phyloP scores from a whole-genome alignment of 495 filamentous ascomycete species.

The Bryoglossum gracile region DNA sequence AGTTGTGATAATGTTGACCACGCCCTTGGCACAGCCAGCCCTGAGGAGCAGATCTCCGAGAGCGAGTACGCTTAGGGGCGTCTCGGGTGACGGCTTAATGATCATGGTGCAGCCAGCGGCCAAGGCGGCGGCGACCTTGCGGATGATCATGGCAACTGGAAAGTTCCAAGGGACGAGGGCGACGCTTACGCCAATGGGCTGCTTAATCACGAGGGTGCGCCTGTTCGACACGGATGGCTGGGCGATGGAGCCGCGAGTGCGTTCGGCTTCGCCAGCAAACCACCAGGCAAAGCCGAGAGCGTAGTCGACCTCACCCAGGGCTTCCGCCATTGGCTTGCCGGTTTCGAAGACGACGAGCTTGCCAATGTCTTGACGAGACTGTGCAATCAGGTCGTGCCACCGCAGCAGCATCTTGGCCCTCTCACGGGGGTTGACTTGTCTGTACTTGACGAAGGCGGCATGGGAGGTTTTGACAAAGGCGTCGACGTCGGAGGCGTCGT shows the following conservation, averaged over 20 bases:
- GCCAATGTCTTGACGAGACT: conserved; percentile 44
- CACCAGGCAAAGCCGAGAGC: conserved; percentile 52
- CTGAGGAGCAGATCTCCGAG: conserved; percentile 47
- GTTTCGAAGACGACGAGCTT: conserved; percentile 52
- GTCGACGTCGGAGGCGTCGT: conserved; percentile 51
- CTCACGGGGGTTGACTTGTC: conserved; percentile 47
- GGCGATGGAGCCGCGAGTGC: conserved; percentile 53
- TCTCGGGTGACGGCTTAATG: conserved; percentile 60
- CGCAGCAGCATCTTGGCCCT: conserved; percentile 54
- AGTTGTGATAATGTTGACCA: conserved; percentile 50
- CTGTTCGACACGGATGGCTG: conserved; percentile 47
- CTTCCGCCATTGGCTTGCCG: conserved; percentile 51
- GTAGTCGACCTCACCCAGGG: conserved; percentile 51
- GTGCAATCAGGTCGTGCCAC: conserved; percentile 44
- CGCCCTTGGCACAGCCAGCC: conserved; percentile 52
- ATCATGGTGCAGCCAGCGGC: conserved; percentile 65
- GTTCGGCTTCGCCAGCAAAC: conserved; percentile 61
- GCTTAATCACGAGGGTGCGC: conserved; percentile 59
- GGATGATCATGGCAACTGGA: conserved; percentile 52
- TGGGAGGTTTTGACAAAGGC: conserved; percentile 49
- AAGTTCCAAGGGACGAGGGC: conserved; percentile 36
- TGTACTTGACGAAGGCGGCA: conserved; percentile 50
- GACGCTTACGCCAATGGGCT: conserved; percentile 54
- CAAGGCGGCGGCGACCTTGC: conserved; percentile 59
- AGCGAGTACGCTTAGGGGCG: conserved; percentile 46